A percentile compares a stretch with the other conserved stretches of the same genome.
phyloP scores from a whole-genome alignment of 352 stramenopile species.

The Phytophthora megakarya region DNA sequence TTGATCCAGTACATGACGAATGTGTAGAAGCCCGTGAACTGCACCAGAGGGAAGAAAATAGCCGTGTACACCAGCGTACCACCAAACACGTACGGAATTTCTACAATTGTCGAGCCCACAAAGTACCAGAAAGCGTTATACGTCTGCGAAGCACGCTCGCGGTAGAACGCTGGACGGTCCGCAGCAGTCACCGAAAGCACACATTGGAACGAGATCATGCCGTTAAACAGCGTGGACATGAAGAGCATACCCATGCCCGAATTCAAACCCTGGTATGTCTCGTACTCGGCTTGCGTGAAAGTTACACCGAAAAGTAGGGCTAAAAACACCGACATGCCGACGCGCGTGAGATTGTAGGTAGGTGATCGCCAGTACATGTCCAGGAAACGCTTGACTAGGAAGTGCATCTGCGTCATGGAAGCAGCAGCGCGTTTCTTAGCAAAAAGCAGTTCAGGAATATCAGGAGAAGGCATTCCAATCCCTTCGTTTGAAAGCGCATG shows the following conservation, averaged over 20 bases:
- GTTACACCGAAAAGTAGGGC: constrained; percentile 83
- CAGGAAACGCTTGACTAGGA: constrained; percentile 33
- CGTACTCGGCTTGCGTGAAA: constrained; percentile 53
- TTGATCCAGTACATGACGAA: constrained; percentile 49
- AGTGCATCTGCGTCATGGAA: constrained; percentile 27
- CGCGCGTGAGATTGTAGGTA: constrained; percentile 84
- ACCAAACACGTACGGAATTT: constrained; percentile 82
- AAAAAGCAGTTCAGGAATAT: constrained; percentile 27
- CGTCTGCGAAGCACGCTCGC: constrained; percentile 74
- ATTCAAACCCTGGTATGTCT: constrained; percentile 53
- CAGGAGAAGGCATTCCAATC: constrained; percentile 16
- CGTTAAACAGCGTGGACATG: constrained; percentile 81
- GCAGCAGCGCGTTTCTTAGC: constrained; percentile 30
- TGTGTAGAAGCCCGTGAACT: constrained; percentile 41
- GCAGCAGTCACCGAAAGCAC: constrained; percentile 72
- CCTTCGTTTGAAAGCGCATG: constrained; percentile 18
- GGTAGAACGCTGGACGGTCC: constrained; percentile 88
- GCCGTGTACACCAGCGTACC: constrained; percentile 40
- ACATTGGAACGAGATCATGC: constrained; percentile 75
- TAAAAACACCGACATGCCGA: constrained; percentile 76
- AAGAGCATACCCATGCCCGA: constrained; percentile 85
- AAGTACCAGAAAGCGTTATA: constrained; percentile 83
- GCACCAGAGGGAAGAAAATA: constrained; percentile 52
- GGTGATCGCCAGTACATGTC: constrained; percentile 57
- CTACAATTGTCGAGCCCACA: constrained; percentile 80